phyloP scores from a whole-genome alignment of 2,329 filamentous ascomycete genomes.

The Arthrobotrys entomopaga region DNA sequence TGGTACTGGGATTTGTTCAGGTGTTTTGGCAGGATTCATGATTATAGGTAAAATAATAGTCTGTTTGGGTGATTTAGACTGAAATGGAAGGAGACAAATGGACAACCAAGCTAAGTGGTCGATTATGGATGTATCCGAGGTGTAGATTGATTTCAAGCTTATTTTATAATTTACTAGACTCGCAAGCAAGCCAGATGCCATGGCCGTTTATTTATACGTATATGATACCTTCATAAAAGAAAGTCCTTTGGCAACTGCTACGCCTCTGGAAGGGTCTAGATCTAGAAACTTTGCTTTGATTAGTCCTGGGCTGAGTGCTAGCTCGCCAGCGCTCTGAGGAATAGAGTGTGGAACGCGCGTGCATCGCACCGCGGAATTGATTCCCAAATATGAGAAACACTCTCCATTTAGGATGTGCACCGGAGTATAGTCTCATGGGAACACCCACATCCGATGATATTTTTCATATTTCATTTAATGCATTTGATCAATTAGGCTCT shows the following conservation, averaged over 20 bases:
- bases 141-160: not conserved
- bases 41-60: slow-evolving; percentile 12
- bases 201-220: not conserved
- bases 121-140: slow-evolving; percentile 7
- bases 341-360: not conserved
- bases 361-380: too few species aligned
- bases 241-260: not conserved
- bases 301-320: not conserved
- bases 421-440: too few species aligned
- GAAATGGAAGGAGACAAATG: slow-evolving; percentile 6
- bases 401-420: too few species aligned
- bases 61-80: slow-evolving; percentile 14
- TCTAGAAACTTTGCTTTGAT: too few species aligned
- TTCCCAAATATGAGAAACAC: too few species aligned
- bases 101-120: slow-evolving; percentile 9
- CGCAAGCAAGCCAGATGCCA: too few species aligned
- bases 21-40: not conserved
- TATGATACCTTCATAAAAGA: not conserved
- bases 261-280: not conserved
- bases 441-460: too few species aligned
- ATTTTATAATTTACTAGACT: too few species aligned
- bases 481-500: too few species aligned
- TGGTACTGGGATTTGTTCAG: slow-evolving; percentile 3
- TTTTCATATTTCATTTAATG: too few species aligned
- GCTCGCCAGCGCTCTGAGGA: not conserved